Base-by-base conservation (phyloP, 2,329 filamentous ascomycete genomes). In the Hypoxylon sp. region DNA sequence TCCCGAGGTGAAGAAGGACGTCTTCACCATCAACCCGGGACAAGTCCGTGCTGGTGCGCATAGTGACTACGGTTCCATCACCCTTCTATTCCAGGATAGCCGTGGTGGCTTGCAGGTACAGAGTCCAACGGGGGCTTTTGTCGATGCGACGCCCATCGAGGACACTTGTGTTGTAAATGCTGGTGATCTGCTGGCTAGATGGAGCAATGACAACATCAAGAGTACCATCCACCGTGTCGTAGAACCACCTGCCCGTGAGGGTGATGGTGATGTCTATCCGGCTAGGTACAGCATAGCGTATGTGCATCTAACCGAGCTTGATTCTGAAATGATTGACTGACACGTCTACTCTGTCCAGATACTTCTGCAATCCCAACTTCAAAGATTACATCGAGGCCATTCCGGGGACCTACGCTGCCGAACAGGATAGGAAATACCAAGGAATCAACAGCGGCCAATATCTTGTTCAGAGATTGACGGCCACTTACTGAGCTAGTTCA, bases 151-250 rank as follows among this genome's bases (percentile, higher is more conserved):
- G 5, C 91, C 92, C 0, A 93, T 96, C 52, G 78, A 84, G 25
- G 86, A 85, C 45, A 91, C 90, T 0, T 87, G 94, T 29, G 90
- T 97, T 7, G 82, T 96, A 59, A 97, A 97, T 65, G 91, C 91
- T 0, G 92, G 91, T 1, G 92, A 97, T 67, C 69, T 97, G 61
- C 75, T 97, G 38, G 87, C 90, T 1, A 79, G 91, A 42, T 96
- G 91, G 92, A 90, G 88, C 58, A 97, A 97, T 66, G 90, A 95
- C 65, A 88, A 83, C 3, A 96, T 97, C 73, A 91, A 89, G 74
- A 93, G 89, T 67, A 97, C 92, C 3, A 83, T 91, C 53, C 92
- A 97, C 71, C 84, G 91, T 7, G 92, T 97, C 1, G 89, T 97
- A 4, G 89, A 96, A 73, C 92, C 92, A 2, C 89, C 90, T 1